Evolutionary conservation across 192 early-diverging fungal genomes (phyloP).

Genomic region (Ambispora gerdemannii): DNA sequence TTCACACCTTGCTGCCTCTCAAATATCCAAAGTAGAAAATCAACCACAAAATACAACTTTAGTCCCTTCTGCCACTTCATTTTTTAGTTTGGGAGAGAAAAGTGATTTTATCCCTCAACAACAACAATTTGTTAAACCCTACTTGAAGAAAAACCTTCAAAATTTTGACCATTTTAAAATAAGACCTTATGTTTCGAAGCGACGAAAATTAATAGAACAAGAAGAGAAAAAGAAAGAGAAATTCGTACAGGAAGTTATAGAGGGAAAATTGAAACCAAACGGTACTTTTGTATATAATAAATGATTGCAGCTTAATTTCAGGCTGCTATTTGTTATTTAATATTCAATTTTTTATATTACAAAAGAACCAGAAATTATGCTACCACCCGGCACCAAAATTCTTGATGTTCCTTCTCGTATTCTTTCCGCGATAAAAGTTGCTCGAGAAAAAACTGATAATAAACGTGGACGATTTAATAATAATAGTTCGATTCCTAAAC

Average conservation of each 20-base stretch:
- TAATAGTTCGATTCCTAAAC: conserved; percentile 13
- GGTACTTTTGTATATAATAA: neutral
- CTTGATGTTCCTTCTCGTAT: conserved; percentile 7
- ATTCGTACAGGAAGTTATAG: neutral
- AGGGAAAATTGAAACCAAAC: neutral
- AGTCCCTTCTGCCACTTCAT: too few relatives aligned
- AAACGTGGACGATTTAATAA: neutral
- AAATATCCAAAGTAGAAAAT: too few relatives aligned
- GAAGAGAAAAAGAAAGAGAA: neutral
- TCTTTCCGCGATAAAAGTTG: neutral
- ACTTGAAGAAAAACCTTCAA: too few relatives aligned
- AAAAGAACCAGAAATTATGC: neutral
- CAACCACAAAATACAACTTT: too few relatives aligned
- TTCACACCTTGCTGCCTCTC: too few relatives aligned
- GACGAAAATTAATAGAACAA: conserved; percentile 2
- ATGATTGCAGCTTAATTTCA: neutral
- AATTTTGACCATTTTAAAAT: too few relatives aligned
- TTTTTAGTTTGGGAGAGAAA: too few relatives aligned
- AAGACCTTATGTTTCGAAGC: conserved; percentile 18
- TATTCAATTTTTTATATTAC: neutral
- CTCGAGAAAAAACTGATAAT: neutral
- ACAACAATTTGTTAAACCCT: too few relatives aligned
- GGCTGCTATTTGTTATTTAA: neutral
- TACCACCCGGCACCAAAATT: neutral
- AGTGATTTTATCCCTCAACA: too few relatives aligned